Evolutionary conservation across 2,329 filamentous ascomycete genomes (phyloP).

Genomic region (Penicillium sp.): DNA sequence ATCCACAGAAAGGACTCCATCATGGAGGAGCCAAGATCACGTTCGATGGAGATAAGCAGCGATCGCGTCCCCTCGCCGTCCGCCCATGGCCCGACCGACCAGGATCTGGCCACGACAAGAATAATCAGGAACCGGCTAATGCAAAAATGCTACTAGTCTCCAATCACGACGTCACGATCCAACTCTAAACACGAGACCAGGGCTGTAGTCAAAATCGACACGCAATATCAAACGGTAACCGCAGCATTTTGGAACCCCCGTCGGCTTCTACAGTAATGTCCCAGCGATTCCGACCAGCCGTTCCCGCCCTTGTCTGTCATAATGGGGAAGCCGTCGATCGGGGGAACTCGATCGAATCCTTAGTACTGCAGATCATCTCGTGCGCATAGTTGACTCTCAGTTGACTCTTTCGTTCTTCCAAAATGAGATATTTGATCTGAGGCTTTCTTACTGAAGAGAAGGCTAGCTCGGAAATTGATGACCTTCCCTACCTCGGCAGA

Average conservation of each 20-base stretch:
- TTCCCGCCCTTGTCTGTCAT: constrained; percentile 6
- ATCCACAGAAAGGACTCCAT: neutral
- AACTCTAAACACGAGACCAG: neutral
- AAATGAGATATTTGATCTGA: too few relatives aligned
- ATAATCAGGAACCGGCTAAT: neutral
- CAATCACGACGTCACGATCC: neutral
- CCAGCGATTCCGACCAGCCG: constrained; percentile 7
- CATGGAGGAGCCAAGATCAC: neutral
- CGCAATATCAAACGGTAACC: neutral
- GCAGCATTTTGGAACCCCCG: neutral
- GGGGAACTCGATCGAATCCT: neutral
- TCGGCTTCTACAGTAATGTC: neutral
- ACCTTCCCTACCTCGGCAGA: neutral
- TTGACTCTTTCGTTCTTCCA: too few relatives aligned
- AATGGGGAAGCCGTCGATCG: neutral
- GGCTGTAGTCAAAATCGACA: neutral
- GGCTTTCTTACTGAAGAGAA: neutral
- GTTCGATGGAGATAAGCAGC: neutral
- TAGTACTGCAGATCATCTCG: neutral
- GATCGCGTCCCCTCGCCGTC: neutral
- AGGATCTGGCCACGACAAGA: neutral
- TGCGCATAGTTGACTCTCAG: neutral
- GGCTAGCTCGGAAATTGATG: neutral
- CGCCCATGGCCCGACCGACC: neutral
- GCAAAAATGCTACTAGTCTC: neutral